phyloP scores from a whole-genome alignment of 768 basidiomycete species.

The Coprinellus micaceus region DNA sequence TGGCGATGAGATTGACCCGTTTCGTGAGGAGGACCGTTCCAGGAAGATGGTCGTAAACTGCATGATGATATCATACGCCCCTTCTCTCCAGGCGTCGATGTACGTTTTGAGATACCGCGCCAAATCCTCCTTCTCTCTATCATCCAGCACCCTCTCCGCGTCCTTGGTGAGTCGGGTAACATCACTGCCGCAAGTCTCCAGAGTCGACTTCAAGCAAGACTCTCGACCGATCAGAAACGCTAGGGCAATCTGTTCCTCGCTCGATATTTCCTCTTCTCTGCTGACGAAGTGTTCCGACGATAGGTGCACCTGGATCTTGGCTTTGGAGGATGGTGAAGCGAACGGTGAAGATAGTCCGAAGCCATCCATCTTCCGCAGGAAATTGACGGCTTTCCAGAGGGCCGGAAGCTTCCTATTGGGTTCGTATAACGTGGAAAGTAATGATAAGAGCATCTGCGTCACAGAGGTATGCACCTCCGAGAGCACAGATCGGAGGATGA shows the following conservation, averaged over 20 bases:
- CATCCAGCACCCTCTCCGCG: constrained; percentile 37
- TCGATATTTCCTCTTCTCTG: constrained; percentile 23
- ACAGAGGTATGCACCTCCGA: constrained; percentile 66
- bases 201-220: constrained; percentile 53
- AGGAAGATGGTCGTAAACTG: constrained; percentile 90
- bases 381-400: constrained; percentile 86
- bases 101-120: constrained; percentile 80
- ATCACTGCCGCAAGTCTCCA: constrained; percentile 53
- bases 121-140: constrained; percentile 66
- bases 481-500: constrained; percentile 57
- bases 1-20: constrained; percentile 11
- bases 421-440: constrained; percentile 75
- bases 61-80: constrained; percentile 87
- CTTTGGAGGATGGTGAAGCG: constrained; percentile 17
- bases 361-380: constrained; percentile 79
- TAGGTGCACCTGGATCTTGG: constrained; percentile 13
- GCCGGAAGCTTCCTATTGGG: constrained; percentile 82
- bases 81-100: constrained; percentile 88
- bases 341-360: constrained; percentile 37
- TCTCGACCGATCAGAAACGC: constrained; percentile 74
- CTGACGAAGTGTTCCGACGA: constrained; percentile 18
- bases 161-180: constrained; percentile 29
- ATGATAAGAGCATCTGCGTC: constrained; percentile 70
- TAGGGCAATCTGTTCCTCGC: constrained; percentile 77
- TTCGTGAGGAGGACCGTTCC: constrained; percentile 44